These are phyloP conservation scores for Penicillium robsamsonii DNA, from an alignment of 495 filamentous ascomycete genomes.

Conservation along the genomic window DNA sequence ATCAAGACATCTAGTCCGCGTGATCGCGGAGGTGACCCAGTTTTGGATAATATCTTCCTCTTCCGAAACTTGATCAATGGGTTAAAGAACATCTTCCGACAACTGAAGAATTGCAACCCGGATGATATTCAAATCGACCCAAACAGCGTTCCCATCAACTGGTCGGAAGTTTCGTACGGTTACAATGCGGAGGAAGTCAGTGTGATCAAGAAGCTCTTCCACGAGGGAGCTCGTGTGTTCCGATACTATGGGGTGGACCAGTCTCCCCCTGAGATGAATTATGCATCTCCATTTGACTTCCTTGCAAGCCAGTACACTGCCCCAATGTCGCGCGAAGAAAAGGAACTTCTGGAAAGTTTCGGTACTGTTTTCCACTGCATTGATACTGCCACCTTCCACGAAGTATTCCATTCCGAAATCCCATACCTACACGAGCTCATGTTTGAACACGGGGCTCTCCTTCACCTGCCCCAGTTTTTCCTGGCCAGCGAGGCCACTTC, in stretches of 20 bases:
- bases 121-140: slow-evolving; percentile 63
- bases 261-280: slow-evolving; percentile 67
- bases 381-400: slow-evolving; percentile 96
- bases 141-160: slow-evolving; percentile 78
- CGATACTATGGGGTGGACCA: slow-evolving; percentile 92
- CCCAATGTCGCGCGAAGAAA: slow-evolving; percentile 90
- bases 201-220: slow-evolving; percentile 95
- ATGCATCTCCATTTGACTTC: slow-evolving; percentile 78
- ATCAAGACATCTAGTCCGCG: slow-evolving; percentile 94
- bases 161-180: slow-evolving; percentile 93
- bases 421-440: slow-evolving; percentile 96
- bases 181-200: slow-evolving; percentile 97
- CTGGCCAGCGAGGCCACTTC: slow-evolving; percentile 96
- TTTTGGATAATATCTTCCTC: slow-evolving; percentile 96
- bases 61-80: slow-evolving; percentile 99
- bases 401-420: slow-evolving; percentile 97
- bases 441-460: slow-evolving; percentile 89
- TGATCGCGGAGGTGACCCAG: slow-evolving; percentile 85
- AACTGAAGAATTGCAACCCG: slow-evolving; percentile 87
- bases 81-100: slow-evolving; percentile 94
- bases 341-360: slow-evolving; percentile 95
- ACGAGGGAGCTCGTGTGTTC: slow-evolving; percentile 93
- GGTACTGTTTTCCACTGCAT: slow-evolving; percentile 98
- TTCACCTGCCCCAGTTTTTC: slow-evolving; percentile 97
- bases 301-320: slow-evolving; percentile 91